Conservation (phyloP, 345 rosid species). For the Eucalyptus sideroxylon region DNA sequence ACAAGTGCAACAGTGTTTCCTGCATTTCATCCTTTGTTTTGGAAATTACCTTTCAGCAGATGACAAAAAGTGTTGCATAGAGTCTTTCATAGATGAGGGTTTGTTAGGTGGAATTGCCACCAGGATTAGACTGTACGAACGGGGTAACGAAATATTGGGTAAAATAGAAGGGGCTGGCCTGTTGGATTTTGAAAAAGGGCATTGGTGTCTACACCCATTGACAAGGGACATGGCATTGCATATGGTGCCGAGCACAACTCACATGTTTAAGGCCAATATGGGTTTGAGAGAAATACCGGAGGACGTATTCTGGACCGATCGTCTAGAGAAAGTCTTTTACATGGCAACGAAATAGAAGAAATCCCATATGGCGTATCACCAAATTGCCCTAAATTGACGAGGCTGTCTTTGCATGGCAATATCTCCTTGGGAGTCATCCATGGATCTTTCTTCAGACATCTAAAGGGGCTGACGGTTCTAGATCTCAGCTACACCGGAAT, state of each 20-base stretch:
- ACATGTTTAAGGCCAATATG: background rate
- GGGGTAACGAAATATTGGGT: rapidly evolving
- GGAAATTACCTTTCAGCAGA: rapidly evolving
- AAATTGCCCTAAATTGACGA: background rate
- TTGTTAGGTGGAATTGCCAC: no score
- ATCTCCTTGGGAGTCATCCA: background rate
- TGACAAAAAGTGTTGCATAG: rapidly evolving
- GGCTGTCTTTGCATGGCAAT: background rate
- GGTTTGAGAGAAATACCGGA: background rate
- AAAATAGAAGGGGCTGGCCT: no score
- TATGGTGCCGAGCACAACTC: background rate
- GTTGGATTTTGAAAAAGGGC: no score
- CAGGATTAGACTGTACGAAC: rapidly evolving
- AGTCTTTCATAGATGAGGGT: no score
- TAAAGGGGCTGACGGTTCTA: background rate
- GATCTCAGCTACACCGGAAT: background rate
- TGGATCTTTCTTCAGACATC: background rate
- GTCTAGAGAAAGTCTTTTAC: background rate
- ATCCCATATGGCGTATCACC: background rate
- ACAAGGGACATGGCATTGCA: slow-evolving; percentile 1
- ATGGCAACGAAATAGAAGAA: background rate
- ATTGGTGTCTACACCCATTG: no score
- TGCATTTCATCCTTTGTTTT: no score
- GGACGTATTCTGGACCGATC: background rate
- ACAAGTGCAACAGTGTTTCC: no score